Evolutionary conservation across 345 rosid genomes (phyloP).

Genomic region (Eucalyptus virginea): DNA sequence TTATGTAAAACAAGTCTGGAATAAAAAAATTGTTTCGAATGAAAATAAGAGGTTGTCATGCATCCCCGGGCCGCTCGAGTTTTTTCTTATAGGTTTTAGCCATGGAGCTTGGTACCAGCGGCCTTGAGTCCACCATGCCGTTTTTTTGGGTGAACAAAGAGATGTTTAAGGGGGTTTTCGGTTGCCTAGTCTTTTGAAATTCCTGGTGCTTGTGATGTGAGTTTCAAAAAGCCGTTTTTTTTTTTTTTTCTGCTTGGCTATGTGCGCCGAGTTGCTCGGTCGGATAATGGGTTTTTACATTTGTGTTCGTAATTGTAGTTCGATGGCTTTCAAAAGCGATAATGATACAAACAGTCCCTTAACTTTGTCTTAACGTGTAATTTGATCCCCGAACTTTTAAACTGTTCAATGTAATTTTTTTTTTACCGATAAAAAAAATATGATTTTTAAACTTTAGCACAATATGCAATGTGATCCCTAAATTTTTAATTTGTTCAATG

Average conservation of each 20-base stretch:
- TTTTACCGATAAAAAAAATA: too few relatives aligned
- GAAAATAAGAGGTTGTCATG: too few relatives aligned
- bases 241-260: not conserved
- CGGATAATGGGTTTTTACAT: not conserved
- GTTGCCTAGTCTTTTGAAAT: conserved; percentile 49
- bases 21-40: too few relatives aligned
- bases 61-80: not conserved
- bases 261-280: not conserved
- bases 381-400: accelerated
- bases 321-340: conserved; percentile 56
- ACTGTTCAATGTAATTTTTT: too few relatives aligned
- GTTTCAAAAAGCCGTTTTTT: not conserved
- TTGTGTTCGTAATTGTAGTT: conserved; percentile 33
- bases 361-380: accelerated
- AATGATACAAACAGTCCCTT: accelerated
- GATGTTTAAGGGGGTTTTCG: conserved; percentile 25
- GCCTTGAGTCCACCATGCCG: too few relatives aligned
- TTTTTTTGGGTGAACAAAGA: conserved; percentile 7
- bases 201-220: conserved; percentile 60
- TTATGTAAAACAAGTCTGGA: too few relatives aligned
- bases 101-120: conserved; percentile 71
- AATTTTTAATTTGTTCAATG: not conserved
- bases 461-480: accelerated
- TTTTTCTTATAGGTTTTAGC: not conserved
- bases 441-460: too few relatives aligned